Conservation (phyloP, 192 early-diverging fungal species). For the Jimgerdemannia flammicorona region DNA sequence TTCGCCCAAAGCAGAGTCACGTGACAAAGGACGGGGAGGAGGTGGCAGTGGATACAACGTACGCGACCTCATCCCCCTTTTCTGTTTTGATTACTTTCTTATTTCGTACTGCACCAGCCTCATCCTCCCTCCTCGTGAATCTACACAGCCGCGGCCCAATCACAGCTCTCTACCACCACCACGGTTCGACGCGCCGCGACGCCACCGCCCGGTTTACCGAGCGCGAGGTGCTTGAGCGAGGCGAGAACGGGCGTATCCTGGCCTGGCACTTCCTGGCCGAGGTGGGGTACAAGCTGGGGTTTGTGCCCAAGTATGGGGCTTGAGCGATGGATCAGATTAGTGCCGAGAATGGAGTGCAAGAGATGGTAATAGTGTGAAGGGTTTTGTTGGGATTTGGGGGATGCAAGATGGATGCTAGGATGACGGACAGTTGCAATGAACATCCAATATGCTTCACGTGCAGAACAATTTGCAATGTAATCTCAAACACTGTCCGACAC, state of each 20-base stretch:
- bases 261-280: constrained; percentile 25
- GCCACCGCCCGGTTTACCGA: background rate
- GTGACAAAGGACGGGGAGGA: background rate
- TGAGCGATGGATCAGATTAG: background rate
- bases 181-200: constrained; percentile 8
- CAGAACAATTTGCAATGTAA: too few species aligned
- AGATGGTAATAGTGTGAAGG: background rate
- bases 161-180: constrained; percentile 8
- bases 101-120: background rate
- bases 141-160: background rate
- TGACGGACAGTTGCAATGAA: too few species aligned
- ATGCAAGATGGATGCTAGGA: too few species aligned
- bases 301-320: constrained; percentile 25
- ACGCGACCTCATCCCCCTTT: background rate
- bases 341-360: background rate
- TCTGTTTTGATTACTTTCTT: background rate
- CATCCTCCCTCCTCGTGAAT: background rate
- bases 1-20: background rate
- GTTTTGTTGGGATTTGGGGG: background rate
- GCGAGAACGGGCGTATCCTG: constrained; percentile 12
- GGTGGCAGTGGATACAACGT: background rate
- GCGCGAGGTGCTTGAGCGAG: constrained; percentile 11
- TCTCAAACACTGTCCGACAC: too few species aligned
- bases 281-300: constrained; percentile 18
- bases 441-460: too few species aligned